Conservation (phyloP, 495 filamentous ascomycete species). For the Penicillium chermesinum region DNA sequence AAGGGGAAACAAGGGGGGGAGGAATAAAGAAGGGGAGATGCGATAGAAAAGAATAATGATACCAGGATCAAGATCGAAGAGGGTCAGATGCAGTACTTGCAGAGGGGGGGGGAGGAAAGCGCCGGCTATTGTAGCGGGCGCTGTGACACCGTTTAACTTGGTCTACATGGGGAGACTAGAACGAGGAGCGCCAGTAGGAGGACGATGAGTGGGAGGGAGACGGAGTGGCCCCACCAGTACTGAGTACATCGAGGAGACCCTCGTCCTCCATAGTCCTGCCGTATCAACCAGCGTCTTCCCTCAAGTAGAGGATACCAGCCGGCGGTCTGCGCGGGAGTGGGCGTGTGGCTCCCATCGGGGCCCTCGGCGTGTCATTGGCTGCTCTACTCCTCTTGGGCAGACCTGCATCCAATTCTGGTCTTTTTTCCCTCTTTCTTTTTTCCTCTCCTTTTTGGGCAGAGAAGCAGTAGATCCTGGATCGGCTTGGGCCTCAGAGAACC, state of each 20-base stretch:
- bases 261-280: background rate
- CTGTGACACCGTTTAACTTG: conserved; percentile 4
- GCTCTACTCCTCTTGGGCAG: conserved; percentile 46
- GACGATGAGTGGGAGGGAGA: too few relatives aligned
- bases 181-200: too few relatives aligned
- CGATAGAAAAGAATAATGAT: conserved; percentile 6
- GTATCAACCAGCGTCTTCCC: background rate
- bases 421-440: background rate
- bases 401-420: conserved; percentile 32
- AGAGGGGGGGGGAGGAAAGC: conserved; percentile 15
- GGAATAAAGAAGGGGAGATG: conserved; percentile 7
- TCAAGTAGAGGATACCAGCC: conserved; percentile 18
- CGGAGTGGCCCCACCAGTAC: too few relatives aligned
- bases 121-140: conserved; percentile 25
- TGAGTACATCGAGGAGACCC: conserved; percentile 8
- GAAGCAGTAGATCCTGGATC: background rate
- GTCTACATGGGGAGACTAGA: background rate
- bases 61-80: background rate
- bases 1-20: conserved; percentile 15
- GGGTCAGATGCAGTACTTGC: background rate
- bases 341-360: conserved; percentile 11
- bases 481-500: background rate
- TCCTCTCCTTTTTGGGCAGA: background rate
- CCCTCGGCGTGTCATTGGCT: conserved; percentile 36
- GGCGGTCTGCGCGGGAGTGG: conserved; percentile 35